Evolutionary conservation across 768 basidiomycete species (phyloP).

Genomic region (Lyophyllum atratum): DNA sequence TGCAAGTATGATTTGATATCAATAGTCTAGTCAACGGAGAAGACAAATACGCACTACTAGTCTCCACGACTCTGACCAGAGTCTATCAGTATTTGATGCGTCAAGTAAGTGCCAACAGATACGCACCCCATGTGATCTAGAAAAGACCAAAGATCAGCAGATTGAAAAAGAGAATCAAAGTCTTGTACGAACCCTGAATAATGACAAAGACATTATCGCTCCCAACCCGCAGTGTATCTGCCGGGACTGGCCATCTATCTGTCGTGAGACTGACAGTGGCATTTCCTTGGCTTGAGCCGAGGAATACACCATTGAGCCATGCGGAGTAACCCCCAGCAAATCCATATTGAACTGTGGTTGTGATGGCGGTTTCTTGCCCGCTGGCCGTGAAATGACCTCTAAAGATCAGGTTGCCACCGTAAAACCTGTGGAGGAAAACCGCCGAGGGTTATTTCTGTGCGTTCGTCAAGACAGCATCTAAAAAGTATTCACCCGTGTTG

Average conservation of each 20-base stretch:
- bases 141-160: neutral
- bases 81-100: neutral
- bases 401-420: slow-evolving; percentile 53
- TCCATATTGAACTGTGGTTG: slow-evolving; percentile 49
- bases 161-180: neutral
- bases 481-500: slow-evolving; percentile 45
- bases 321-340: slow-evolving; percentile 53
- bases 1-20: slow-evolving; percentile 13
- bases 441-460: neutral
- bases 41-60: slow-evolving; percentile 39
- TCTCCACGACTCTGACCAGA: slow-evolving; percentile 42
- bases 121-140: slow-evolving; percentile 52
- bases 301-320: slow-evolving; percentile 50
- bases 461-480: neutral
- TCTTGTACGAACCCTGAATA: slow-evolving; percentile 29
- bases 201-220: slow-evolving; percentile 45
- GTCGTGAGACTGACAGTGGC: slow-evolving; percentile 43
- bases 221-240: slow-evolving; percentile 31
- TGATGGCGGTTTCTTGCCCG: slow-evolving; percentile 48
- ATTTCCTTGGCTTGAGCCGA: slow-evolving; percentile 49
- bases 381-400: slow-evolving; percentile 54
- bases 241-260: slow-evolving; percentile 43
- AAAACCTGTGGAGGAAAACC: slow-evolving; percentile 37
- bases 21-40: neutral
- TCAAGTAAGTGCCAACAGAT: neutral